phyloP scores from a whole-genome alignment of 2,329 filamentous ascomycete species.

The Fusarium tricinctum region DNA sequence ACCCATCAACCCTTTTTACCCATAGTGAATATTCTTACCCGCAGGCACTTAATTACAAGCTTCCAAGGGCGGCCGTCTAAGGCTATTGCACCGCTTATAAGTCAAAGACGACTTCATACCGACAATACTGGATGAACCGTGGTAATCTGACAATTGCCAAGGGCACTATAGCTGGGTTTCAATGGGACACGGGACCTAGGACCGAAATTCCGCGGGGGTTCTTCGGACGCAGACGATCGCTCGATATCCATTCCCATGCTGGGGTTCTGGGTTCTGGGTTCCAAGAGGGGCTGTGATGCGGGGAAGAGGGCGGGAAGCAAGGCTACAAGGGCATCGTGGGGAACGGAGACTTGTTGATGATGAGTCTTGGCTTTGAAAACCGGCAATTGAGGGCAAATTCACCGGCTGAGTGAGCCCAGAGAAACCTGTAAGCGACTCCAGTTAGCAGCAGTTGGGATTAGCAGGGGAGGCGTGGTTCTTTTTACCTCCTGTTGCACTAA shows the following conservation, averaged over 20 bases:
- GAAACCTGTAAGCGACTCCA: background rate
- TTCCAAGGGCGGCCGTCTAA: constrained; percentile 7
- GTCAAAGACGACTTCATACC: background rate
- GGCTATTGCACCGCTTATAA: background rate
- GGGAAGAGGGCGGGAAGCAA: constrained; percentile 24
- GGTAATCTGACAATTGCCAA: constrained; percentile 26
- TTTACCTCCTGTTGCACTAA: background rate
- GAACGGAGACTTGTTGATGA: constrained; percentile 14
- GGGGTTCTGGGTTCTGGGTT: constrained; percentile 11
- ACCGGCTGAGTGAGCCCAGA: background rate
- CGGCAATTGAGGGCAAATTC: constrained; percentile 11
- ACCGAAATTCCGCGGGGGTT: constrained; percentile 45
- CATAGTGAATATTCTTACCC: background rate
- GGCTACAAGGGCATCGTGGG: constrained; percentile 34
- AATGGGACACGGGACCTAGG: constrained; percentile 32
- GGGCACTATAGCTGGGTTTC: background rate
- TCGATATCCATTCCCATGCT: constrained; percentile 13
- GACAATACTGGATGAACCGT: constrained; percentile 14
- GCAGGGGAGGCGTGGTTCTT: background rate
- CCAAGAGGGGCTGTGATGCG: constrained; percentile 28
- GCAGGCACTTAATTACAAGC: background rate
- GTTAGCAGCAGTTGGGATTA: background rate
- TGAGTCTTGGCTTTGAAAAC: constrained; percentile 9
- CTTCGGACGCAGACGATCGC: constrained; percentile 36
- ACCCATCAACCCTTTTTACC: constrained; percentile 10